A percentile compares a stretch with the other conserved stretches of the same genome.
Conservation (phyloP, 306 rosid species). For the Malus orientalis region DNA sequence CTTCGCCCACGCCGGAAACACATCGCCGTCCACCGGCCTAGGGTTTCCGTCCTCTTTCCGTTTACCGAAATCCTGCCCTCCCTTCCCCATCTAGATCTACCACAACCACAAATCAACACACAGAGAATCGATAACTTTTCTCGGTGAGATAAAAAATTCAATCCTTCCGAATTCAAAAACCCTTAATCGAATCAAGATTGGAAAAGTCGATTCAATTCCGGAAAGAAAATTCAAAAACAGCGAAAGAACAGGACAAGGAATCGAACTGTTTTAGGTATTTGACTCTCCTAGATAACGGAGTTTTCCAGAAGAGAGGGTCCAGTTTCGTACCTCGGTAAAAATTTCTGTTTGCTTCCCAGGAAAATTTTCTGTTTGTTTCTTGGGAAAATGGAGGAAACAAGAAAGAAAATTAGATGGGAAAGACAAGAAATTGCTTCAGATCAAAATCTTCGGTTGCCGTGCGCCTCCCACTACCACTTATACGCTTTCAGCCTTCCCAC, state of each 20-base stretch:
- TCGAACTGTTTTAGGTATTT: not conserved
- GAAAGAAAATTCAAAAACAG: not conserved
- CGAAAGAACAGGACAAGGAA: not conserved
- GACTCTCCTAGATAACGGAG: not conserved
- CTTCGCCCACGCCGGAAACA: slow-evolving; percentile 65
- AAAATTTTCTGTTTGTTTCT: slow-evolving; percentile 16
- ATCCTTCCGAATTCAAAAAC: not conserved
- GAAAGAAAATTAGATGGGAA: not conserved
- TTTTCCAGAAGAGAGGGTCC: not conserved
- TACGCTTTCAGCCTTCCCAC: slow-evolving; percentile 4
- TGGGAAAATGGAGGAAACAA: not conserved
- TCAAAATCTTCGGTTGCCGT: not conserved
- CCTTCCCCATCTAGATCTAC: slow-evolving; percentile 50
- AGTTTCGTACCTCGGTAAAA: not conserved
- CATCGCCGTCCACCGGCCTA: slow-evolving; percentile 11
- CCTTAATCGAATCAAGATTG: not conserved
- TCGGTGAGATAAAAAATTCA: not conserved
- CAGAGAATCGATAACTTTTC: not conserved
- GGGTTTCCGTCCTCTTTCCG: slow-evolving; percentile 26
- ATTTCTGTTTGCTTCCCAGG: slow-evolving; percentile 14
- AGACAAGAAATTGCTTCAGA: not conserved
- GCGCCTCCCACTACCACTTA: not conserved
- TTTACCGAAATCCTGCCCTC: slow-evolving; percentile 42
- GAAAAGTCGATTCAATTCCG: not conserved
- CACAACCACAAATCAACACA: not conserved